These are phyloP conservation scores for Brassica juncea DNA, from an alignment of 345 rosid genomes.

Conservation along the genomic window DNA sequence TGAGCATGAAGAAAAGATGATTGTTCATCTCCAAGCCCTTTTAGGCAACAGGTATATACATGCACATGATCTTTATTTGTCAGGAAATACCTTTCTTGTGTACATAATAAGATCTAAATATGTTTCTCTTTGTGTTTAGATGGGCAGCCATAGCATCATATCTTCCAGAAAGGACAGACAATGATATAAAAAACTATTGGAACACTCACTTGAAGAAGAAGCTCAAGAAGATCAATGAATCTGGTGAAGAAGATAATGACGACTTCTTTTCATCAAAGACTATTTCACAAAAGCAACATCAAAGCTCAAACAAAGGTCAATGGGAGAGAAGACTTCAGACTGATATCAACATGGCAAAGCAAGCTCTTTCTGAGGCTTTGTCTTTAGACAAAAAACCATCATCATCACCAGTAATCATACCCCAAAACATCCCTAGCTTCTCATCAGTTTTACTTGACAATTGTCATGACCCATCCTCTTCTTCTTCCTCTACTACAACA, in stretches of 20 bases:
- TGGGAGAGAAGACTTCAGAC: slow-evolving; percentile 97
- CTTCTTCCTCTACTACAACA: slow-evolving; percentile 40
- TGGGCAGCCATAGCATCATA: slow-evolving; percentile 99
- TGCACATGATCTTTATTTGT: slow-evolving; percentile 15
- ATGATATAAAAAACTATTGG: slow-evolving; percentile 95
- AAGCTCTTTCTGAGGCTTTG: slow-evolving; percentile 82
- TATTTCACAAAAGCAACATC: slow-evolving; percentile 32
- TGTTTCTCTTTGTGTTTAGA: slow-evolving; percentile 45
- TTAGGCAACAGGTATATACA: slow-evolving; percentile 77
- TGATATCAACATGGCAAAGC: slow-evolving; percentile 81
- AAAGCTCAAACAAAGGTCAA: slow-evolving; percentile 62
- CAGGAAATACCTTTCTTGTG: background rate
- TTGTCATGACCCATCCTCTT: slow-evolving; percentile 35
- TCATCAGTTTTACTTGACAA: slow-evolving; percentile 27
- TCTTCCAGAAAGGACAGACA: slow-evolving; percentile 95
- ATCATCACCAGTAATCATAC: slow-evolving; percentile 20
- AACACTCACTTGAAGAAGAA: slow-evolving; percentile 93
- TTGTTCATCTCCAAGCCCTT: slow-evolving; percentile 97
- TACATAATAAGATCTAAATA: slow-evolving; percentile 20
- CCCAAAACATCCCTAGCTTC: slow-evolving; percentile 29
- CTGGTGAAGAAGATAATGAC: slow-evolving; percentile 30
- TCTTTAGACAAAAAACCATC: slow-evolving; percentile 57
- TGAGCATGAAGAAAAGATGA: slow-evolving; percentile 89
- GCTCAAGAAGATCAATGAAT: slow-evolving; percentile 57
- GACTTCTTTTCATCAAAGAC: slow-evolving; percentile 31